These are phyloP conservation scores for Daedalea quercina DNA, from an alignment of 768 basidiomycete genomes.

Conservation along the genomic window DNA sequence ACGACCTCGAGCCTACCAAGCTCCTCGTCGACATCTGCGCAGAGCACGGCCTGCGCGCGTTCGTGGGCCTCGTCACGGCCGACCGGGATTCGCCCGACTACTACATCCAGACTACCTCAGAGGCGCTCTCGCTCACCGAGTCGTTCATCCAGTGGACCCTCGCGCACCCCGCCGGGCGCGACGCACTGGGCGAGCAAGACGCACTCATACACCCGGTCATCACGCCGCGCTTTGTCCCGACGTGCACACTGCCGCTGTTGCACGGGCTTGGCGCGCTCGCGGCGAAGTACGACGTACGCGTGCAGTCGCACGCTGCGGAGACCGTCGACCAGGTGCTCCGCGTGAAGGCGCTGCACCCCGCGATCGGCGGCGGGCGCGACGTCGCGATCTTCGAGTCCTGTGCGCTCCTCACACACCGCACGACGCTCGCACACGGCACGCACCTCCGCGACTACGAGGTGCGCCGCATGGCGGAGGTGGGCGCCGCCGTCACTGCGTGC, in stretches of 20 bases:
- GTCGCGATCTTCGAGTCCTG: constrained; percentile 72
- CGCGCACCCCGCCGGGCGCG: background rate
- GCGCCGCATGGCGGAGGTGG: constrained; percentile 36
- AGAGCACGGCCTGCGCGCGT: background rate
- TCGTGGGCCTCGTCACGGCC: background rate
- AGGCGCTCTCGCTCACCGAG: constrained; percentile 29
- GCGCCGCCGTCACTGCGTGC: constrained; percentile 76
- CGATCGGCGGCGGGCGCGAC: constrained; percentile 34
- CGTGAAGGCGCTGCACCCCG: constrained; percentile 46
- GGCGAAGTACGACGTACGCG: constrained; percentile 33
- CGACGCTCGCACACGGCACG: constrained; percentile 93
- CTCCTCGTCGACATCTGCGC: background rate
- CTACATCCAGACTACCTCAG: constrained; percentile 34
- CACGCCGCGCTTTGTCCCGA: constrained; percentile 87
- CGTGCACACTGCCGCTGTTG: constrained; percentile 71
- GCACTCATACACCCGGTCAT: constrained; percentile 73
- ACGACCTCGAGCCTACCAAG: constrained; percentile 56
- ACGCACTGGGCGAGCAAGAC: constrained; percentile 31
- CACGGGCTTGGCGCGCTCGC: constrained; percentile 53
- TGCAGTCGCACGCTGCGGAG: constrained; percentile 84
- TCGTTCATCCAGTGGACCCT: background rate
- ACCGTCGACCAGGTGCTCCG: constrained; percentile 68
- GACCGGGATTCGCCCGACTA: background rate
- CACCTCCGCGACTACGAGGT: constrained; percentile 54
- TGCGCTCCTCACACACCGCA: constrained; percentile 71